phyloP scores from a whole-genome alignment of 2,329 filamentous ascomycete genomes.

The Apiospora malaysiana region DNA sequence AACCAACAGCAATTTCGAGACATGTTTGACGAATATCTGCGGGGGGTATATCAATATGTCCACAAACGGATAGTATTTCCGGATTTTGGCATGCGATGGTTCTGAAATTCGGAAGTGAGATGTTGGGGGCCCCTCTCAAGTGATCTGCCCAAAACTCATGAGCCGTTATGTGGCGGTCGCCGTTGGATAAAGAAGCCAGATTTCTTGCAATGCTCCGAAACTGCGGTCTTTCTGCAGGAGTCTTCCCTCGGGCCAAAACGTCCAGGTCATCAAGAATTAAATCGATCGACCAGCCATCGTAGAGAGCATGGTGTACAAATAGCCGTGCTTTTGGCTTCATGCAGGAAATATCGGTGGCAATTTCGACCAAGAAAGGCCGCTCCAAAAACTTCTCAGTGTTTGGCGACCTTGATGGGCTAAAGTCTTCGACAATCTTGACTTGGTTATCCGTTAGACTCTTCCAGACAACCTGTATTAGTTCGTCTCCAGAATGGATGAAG shows the following conservation, averaged over 20 bases:
- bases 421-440: conserved; percentile 47
- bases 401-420: conserved; percentile 47
- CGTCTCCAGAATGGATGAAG: conserved; percentile 63
- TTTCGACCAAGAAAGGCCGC: conserved; percentile 66
- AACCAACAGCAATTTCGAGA: conserved; percentile 54
- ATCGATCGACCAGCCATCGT: conserved; percentile 94
- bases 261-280: conserved; percentile 72
- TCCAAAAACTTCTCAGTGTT: conserved; percentile 51
- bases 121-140: conserved; percentile 62
- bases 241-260: conserved; percentile 46
- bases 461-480: conserved; percentile 71
- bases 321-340: conserved; percentile 40
- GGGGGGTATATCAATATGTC: conserved; percentile 43
- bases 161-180: conserved; percentile 45
- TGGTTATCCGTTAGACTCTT: conserved; percentile 50
- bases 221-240: conserved; percentile 52
- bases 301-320: conserved; percentile 81
- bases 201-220: conserved; percentile 66
- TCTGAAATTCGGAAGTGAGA: conserved; percentile 64
- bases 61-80: conserved; percentile 36
- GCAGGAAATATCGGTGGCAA: conserved; percentile 39
- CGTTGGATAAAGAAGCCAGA: conserved; percentile 28
- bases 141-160: conserved; percentile 73
- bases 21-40: conserved; percentile 44
- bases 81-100: conserved; percentile 38